A percentile compares a stretch with the other conserved stretches of the same genome.
Evolutionary conservation across 371 early-diverging fungal species (phyloP).

Genomic region (Dipsacomyces acuminosporus): DNA sequence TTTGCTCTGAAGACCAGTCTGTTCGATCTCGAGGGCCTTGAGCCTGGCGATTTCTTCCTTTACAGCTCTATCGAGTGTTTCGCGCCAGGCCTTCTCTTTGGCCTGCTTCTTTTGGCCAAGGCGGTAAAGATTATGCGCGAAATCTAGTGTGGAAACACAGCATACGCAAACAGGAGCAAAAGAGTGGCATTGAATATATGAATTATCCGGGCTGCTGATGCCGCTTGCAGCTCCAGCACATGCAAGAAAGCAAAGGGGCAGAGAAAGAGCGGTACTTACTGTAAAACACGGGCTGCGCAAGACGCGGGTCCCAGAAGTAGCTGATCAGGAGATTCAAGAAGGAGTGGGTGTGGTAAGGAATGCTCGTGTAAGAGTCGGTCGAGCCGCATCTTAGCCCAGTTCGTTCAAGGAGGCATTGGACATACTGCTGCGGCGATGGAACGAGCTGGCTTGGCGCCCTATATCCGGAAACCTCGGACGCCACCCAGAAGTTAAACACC

Average conservation of each 20-base stretch:
- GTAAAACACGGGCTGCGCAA: conserved; percentile 14
- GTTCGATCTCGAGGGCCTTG: neutral
- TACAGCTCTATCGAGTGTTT: neutral
- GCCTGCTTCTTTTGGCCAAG: conserved; percentile 5
- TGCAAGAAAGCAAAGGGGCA: too few species aligned
- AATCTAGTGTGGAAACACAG: conserved; percentile 2
- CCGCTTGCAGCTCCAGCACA: neutral
- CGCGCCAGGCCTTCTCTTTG: neutral
- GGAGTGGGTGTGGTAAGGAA: conserved; percentile 79
- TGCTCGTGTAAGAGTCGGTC: conserved; percentile 61
- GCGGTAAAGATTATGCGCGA: conserved; percentile 7
- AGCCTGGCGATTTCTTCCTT: conserved; percentile 1
- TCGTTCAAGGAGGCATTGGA: conserved; percentile 61
- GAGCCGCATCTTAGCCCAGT: conserved; percentile 71
- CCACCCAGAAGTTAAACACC: conserved; percentile 83
- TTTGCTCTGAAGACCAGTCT: too few species aligned
- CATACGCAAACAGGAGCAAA: neutral
- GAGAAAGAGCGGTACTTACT: conserved; percentile 19
- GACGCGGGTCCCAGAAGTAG: conserved; percentile 34
- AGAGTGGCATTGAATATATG: neutral
- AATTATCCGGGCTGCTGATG: neutral
- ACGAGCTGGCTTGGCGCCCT: conserved; percentile 62
- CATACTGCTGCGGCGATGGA: conserved; percentile 75
- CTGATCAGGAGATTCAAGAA: conserved; percentile 41
- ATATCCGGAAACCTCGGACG: conserved; percentile 84